Evolutionary conservation across 2,329 filamentous ascomycete species (phyloP), one percentile per base, ranked within the genome.

Genomic region (Cercospora citrullina): DNA sequence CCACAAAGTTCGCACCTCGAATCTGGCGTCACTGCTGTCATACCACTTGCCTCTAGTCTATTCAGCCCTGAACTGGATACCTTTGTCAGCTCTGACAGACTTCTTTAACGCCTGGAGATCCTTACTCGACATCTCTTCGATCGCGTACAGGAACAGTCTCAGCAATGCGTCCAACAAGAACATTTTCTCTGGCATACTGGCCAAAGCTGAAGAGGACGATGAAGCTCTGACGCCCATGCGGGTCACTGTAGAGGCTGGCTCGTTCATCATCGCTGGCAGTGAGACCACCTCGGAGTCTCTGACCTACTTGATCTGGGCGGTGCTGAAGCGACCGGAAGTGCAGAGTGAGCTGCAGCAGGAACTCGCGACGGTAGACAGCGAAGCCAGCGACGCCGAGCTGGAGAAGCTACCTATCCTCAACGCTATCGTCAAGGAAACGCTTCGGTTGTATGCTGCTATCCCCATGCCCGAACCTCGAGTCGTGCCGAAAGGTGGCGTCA

Each of bases 381-480:
- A 65, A 7, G 73, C 72, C n/a, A 65, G 60, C 9, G 71, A 74
- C 36, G 66, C 64, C 2, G 72, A 74, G 28, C 59, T 75, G 8
- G 74, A 75, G 60, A 23, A 60, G 6, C 63, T 77, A 14, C 69
- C 68, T 2, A 21, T 73, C 9, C 64, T 77, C 12, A 72, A 71
- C 21, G 74, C 72, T 8, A 66, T 71, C 1, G 72, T 76, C 14
- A 66, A 75, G 31, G 76, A 77, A 65, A 74, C 73, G 5, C 69
- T 78, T 5, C 72, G 76, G 2, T 64, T 78, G 9, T 76, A 77
- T 51, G 72, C 76, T 31, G 75, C 75, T 2, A 75, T 72, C 5
- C 75, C 76, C 0, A 73, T 70, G n/a, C 70, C 68, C 4, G 69
- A 77, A 1, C 76, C 76, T 4, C 71, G 77, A 9, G 62, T 72